Evolutionary conservation across 345 rosid genomes (phyloP).

Genomic region (Rhodomyrtus tomentosa): DNA sequence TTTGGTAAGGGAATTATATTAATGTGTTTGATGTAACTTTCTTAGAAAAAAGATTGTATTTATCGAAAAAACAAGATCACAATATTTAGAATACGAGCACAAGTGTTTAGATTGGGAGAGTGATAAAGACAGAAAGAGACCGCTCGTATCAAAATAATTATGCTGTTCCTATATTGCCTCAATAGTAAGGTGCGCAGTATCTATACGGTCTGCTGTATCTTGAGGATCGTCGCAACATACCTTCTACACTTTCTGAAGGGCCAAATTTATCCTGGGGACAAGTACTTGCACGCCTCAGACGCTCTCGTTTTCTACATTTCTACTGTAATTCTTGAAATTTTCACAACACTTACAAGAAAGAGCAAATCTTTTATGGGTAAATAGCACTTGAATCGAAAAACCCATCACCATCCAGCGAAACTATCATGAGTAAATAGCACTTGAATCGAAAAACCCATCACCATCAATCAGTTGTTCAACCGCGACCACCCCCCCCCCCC

Average conservation of each 20-base stretch:
- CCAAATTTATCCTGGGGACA: not conserved
- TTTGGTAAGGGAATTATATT: too few relatives aligned
- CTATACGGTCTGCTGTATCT: not conserved
- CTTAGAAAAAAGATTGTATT: not conserved
- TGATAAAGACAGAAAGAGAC: not conserved
- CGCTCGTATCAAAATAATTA: not conserved
- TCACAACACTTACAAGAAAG: not conserved
- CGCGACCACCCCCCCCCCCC: not conserved
- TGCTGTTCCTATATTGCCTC: not conserved
- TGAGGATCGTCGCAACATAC: not conserved
- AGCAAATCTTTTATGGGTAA: not conserved
- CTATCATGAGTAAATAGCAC: not conserved
- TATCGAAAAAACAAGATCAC: not conserved
- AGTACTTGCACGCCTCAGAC: not conserved
- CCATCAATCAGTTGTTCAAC: not conserved
- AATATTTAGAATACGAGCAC: not conserved
- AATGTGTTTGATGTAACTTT: not conserved
- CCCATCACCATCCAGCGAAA: not conserved
- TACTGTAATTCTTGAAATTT: not conserved
- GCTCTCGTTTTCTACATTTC: not conserved
- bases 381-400: not conserved
- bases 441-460: not conserved
- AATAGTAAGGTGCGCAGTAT: not conserved
- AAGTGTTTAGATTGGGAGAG: not conserved
- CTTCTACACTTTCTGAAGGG: not conserved